Conservation (phyloP, 2,329 filamentous ascomycete species). For the Fonsecaea monophora region DNA sequence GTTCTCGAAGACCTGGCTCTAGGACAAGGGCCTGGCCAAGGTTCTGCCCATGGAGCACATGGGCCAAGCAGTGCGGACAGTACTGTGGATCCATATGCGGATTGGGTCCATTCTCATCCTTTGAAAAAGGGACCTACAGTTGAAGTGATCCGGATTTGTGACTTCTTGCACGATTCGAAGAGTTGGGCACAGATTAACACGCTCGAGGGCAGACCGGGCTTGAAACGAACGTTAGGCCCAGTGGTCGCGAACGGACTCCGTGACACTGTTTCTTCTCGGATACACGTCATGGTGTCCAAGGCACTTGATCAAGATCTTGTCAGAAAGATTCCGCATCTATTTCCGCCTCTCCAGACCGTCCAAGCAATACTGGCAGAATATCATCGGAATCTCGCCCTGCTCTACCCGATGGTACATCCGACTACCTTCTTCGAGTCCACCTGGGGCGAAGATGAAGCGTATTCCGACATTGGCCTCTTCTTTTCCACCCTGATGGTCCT, state of each 20-base stretch:
- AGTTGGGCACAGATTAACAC: background rate
- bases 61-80: background rate
- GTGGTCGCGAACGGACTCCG: background rate
- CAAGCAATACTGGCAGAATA: background rate
- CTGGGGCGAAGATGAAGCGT: background rate
- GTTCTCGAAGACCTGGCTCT: background rate
- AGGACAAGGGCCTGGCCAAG: background rate
- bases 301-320: background rate
- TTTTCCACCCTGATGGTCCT: background rate
- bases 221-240: background rate
- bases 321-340: slow-evolving; percentile 4
- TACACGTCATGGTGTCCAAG: slow-evolving; percentile 7
- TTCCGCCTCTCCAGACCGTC: slow-evolving; percentile 4
- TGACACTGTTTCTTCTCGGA: slow-evolving; percentile 3
- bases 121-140: background rate
- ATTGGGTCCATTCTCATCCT: slow-evolving; percentile 3
- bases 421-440: background rate
- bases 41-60: background rate
- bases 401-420: slow-evolving; percentile 2
- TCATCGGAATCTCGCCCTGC: slow-evolving; percentile 1
- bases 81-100: background rate
- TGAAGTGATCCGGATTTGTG: background rate
- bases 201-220: background rate
- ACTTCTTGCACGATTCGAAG: slow-evolving; percentile 7
- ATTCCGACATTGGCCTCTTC: slow-evolving; percentile 7